A percentile compares a stretch with the other conserved stretches of the same genome.
phyloP scores from a whole-genome alignment of 2,329 filamentous ascomycete species.

The Fusarium mangiferae region DNA sequence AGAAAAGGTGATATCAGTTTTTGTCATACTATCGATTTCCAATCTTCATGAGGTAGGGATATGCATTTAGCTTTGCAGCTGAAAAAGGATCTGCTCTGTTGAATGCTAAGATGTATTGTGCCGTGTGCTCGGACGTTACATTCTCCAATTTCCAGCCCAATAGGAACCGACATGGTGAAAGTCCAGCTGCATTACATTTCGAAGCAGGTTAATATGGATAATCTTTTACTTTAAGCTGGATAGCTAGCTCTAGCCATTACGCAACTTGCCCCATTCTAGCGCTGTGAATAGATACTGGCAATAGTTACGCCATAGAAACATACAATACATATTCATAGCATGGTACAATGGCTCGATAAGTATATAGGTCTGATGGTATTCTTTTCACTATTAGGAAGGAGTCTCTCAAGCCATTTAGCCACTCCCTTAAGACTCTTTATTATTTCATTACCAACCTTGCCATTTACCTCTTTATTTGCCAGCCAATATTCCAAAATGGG shows the following conservation, averaged over 20 bases:
- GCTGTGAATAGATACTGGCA: too few relatives aligned
- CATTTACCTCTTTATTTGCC: not conserved
- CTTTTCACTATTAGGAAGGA: not conserved
- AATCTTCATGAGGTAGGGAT: not conserved
- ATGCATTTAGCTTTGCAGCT: not conserved
- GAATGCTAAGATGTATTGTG: not conserved
- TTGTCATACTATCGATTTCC: not conserved
- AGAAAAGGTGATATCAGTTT: too few relatives aligned
- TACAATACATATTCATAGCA: too few relatives aligned
- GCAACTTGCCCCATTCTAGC: not conserved
- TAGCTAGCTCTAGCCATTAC: not conserved
- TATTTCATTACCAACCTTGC: fast-evolving
- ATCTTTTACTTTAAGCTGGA: not conserved
- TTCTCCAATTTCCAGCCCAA: not conserved
- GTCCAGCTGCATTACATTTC: not conserved
- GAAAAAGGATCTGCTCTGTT: not conserved
- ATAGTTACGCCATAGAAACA: too few relatives aligned
- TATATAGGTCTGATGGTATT: not conserved
- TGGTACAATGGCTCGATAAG: too few relatives aligned
- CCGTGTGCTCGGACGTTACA: not conserved
- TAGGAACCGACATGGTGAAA: not conserved
- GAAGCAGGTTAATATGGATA: not conserved
- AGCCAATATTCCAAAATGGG: not conserved
- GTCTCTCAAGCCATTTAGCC: not conserved
- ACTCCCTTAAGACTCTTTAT: not conserved